Evolutionary conservation across 176 grass and related monocot genomes (phyloP).

Genomic region (Panicum miliaceum): DNA sequence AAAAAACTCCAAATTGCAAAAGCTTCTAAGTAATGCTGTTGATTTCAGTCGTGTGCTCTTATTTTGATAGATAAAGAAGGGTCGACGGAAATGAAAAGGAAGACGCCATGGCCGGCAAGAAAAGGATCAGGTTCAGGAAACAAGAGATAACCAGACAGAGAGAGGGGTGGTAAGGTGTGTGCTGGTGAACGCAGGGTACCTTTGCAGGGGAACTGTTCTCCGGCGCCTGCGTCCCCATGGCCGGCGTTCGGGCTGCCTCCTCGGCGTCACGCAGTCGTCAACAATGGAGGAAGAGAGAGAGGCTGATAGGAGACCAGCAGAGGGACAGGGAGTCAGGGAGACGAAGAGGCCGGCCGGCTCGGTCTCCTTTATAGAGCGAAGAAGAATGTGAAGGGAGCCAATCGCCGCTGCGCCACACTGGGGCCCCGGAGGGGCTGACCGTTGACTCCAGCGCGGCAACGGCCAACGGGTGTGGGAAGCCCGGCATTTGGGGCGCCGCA

Average conservation of each 20-base stretch:
- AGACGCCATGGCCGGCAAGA: neutral
- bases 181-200: neutral
- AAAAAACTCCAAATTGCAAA: neutral
- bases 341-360: neutral
- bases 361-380: neutral
- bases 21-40: neutral
- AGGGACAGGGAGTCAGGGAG: neutral
- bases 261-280: neutral
- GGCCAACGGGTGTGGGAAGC: neutral
- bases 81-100: neutral
- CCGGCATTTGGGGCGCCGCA: neutral
- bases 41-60: neutral
- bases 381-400: too few relatives aligned
- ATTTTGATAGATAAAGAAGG: neutral
- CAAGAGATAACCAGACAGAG: too few relatives aligned
- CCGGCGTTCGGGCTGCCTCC: neutral
- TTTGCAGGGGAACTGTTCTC: constrained; percentile 25
- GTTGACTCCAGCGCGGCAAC: constrained; percentile 8
- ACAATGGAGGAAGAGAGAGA: neutral
- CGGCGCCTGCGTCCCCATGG: constrained; percentile 49
- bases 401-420: too few relatives aligned
- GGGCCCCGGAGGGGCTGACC: neutral
- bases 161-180: too few relatives aligned
- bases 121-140: neutral
- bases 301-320: neutral